Evolutionary conservation across 1,284 basidiomycete species (phyloP), one percentile per base, ranked within the genome.

Genomic region (Anthracocystis panici-leucophaei): DNA sequence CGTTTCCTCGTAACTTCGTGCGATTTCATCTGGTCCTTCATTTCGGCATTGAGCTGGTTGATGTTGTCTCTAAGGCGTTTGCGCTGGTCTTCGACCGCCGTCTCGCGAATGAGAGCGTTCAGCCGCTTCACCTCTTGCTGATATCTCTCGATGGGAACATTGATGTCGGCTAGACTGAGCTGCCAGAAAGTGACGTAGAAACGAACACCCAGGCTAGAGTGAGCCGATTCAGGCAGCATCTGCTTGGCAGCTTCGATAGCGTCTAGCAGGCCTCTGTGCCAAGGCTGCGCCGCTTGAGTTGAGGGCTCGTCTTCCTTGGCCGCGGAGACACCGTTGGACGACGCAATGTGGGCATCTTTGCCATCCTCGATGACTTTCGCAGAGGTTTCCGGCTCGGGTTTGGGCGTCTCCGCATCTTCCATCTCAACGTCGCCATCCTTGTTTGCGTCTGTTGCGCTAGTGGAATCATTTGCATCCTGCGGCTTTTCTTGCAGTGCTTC

Each of bases 1-100:
- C 95, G 90, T 79, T 91, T 92, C 78, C 91, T 88, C 1, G 92
- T 93, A 77, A 90, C 92, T 38, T 88, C 88, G 49, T 92, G 89
- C 23, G 89, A 90, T 16, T 88, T 88, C 12, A 90, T 90, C 85
- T 93, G 92, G 70, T 92, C 90, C 81, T 92, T 93, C 81, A 90
- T 88, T 84, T 93, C 93, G 68, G 87, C 76, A 21, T 76, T 73
- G 52, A 86, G 83, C 58, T 82, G 77, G 18, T 48, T 54, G n/a
- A 79, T 66, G 38, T 73, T 82, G 31, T 84, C 79, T 29, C 80
- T 77, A 18, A 85, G 58, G 3, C 79, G 79, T 41, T 68, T 78
- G 16, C 78, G 78, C 49, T 82, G 78, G 2, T 77, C 75, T 35
- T 81, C 71, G n/a, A 69, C 56, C 1, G 63, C 49, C 1, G 76